Evolutionary conservation across 208 protist species (phyloP), one percentile per base, ranked within the genome.

Genomic region (Acanthamoeba quina): DNA sequence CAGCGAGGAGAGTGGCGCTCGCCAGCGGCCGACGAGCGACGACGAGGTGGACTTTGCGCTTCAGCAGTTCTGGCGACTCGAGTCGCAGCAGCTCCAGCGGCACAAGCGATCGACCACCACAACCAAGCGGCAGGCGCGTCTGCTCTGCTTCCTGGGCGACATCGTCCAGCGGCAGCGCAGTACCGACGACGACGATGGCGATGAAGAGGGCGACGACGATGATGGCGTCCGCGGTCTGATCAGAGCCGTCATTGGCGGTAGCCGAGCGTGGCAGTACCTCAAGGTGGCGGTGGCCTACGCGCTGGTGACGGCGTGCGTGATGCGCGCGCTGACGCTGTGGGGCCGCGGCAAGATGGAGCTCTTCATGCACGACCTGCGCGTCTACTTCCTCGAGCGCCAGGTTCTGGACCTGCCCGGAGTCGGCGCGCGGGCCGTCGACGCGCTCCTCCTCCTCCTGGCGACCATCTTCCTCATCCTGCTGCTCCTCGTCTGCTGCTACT

Each of bases 311-410:
- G 31, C 78, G 11, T 58, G n/a, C 78, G 78, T 86, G 49, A 29
- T 41, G 49, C 78, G 78, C 49, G 52, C n/a, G 26, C 78, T 86
- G 49, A 62, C 24, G 78, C 5, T 62, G 24, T n/a, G 78, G 15
- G 78, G 78, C 49, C 78, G 78, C n/a, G 78, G 78, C 44, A 86
- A 86, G n/a, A 86, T 86, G 78, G 78, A 62, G 47, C 15, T 86
- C 49, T 34, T 64, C 78, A 64, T 64, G 78, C 24, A 41, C 52
- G 78, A 86, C 78, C 26, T 86, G 9, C 49, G 31, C 9, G 5
- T 86, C 49, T 24, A 62, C 78, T 7, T 86, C 49, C 41, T 86
- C 29, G 78, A 62, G n/a, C n/a, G 52, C 47, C 15, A 62, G 49
- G 13, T 86, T 7, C 15, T 41, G 70, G 29, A 29, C 19, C 29